Evolutionary conservation across 208 protist species (phyloP).

Genomic region (Borovskyia barvae): DNA sequence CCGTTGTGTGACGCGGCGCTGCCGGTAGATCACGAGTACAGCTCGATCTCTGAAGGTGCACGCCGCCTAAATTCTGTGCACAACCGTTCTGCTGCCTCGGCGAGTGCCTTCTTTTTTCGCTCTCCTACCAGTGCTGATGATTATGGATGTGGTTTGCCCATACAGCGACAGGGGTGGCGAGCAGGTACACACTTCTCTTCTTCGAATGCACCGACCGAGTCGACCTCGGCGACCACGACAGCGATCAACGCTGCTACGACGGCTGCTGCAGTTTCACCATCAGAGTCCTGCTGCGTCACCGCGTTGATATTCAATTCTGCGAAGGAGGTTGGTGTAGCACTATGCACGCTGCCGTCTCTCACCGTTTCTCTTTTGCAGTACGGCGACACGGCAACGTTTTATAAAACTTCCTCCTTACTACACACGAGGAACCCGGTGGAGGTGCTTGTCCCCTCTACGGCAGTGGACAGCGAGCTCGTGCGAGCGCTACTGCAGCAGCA

Average conservation of each 20-base stretch:
- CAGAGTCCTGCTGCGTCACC: conserved; percentile 53
- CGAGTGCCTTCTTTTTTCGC: conserved; percentile 10
- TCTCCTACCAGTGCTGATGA: no score
- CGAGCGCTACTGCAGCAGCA: conserved; percentile 63
- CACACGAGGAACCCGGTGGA: conserved; percentile 73
- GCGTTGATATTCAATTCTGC: conserved; percentile 72
- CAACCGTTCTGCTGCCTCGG: conserved; percentile 17
- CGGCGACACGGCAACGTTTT: conserved; percentile 67
- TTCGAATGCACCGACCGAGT: no score
- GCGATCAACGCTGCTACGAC: background rate
- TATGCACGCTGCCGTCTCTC: conserved; percentile 62
- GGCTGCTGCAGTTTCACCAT: conserved; percentile 1
- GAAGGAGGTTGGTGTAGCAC: conserved; percentile 70
- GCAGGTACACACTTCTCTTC: no score
- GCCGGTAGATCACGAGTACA: background rate
- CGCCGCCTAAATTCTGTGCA: conserved; percentile 19
- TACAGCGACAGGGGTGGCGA: no score
- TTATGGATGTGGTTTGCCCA: no score
- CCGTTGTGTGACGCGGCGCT: background rate
- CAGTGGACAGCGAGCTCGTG: conserved; percentile 47
- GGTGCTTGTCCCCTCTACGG: conserved; percentile 65
- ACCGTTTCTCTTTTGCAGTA: conserved; percentile 70
- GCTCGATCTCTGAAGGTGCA: conserved; percentile 28
- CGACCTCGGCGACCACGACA: background rate
- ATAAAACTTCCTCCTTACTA: conserved; percentile 68